Evolutionary conservation across 2,329 filamentous ascomycete genomes (phyloP).

Genomic region (Tolypocladium nubicola): DNA sequence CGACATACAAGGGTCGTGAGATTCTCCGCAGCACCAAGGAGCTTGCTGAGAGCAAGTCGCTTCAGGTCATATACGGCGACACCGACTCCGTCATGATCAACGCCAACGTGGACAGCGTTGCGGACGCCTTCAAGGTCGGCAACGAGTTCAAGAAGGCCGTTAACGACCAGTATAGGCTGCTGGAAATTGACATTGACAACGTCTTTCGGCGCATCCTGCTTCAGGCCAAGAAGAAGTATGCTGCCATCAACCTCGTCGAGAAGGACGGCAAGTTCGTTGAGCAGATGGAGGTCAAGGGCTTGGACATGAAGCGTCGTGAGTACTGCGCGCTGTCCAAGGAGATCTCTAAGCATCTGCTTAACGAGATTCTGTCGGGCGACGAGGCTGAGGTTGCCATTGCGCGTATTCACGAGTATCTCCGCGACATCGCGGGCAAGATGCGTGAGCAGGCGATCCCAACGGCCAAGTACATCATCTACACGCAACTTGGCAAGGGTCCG

Average conservation of each 20-base stretch:
- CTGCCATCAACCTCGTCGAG: slow-evolving; percentile 87
- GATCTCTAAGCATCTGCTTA: slow-evolving; percentile 79
- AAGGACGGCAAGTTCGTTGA: slow-evolving; percentile 83
- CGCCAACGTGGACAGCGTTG: slow-evolving; percentile 88
- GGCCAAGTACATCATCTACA: slow-evolving; percentile 94
- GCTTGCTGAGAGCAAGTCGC: slow-evolving; percentile 77
- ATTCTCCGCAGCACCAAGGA: slow-evolving; percentile 95
- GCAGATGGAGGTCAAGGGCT: slow-evolving; percentile 94
- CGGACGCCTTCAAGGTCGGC: slow-evolving; percentile 82
- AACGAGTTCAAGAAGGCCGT: slow-evolving; percentile 91
- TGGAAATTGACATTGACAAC: slow-evolving; percentile 98
- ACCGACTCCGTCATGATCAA: slow-evolving; percentile 99
- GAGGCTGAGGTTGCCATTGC: slow-evolving; percentile 80
- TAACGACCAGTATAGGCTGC: slow-evolving; percentile 82
- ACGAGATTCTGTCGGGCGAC: slow-evolving; percentile 88
- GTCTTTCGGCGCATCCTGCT: slow-evolving; percentile 87
- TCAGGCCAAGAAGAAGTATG: slow-evolving; percentile 99
- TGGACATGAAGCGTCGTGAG: slow-evolving; percentile 96
- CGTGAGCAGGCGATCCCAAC: slow-evolving; percentile 63
- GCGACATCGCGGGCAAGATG: slow-evolving; percentile 79
- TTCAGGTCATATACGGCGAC: slow-evolving; percentile 97
- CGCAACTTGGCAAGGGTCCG: slow-evolving; percentile 89
- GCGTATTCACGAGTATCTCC: slow-evolving; percentile 87
- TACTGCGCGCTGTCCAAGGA: slow-evolving; percentile 95
- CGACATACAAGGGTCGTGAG: slow-evolving; percentile 93